phyloP scores from a whole-genome alignment of 306 rosid genomes.

The Ammopiptanthus mongolicus region DNA sequence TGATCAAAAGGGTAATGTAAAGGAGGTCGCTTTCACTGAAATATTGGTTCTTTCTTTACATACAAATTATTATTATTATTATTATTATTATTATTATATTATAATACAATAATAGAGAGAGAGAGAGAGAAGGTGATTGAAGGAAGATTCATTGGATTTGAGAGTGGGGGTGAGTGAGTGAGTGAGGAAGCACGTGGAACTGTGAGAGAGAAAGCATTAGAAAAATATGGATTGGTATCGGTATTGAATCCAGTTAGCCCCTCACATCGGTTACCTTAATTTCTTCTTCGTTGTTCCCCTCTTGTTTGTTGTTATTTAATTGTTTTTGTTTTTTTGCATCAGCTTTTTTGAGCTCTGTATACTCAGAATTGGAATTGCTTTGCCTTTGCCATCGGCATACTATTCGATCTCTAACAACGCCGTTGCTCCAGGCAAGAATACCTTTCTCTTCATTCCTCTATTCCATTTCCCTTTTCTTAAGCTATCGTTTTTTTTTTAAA shows the following conservation, averaged over 20 bases:
- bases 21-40: conserved; percentile 15
- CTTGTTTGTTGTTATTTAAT: neutral
- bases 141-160: conserved; percentile 13
- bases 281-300: neutral
- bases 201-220: conserved; percentile 25
- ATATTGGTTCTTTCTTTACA: neutral
- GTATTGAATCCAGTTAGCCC: conserved; percentile 11
- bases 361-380: neutral
- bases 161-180: neutral
- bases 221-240: neutral
- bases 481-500: neutral
- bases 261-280: neutral
- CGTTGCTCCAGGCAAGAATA: conserved; percentile 24
- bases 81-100: too few species aligned
- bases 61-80: too few species aligned
- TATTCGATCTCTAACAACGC: conserved; percentile 39
- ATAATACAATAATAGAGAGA: neutral
- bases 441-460: conserved; percentile 34
- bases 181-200: conserved; percentile 39
- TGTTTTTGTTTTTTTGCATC: neutral
- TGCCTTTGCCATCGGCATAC: neutral
- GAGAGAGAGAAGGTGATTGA: neutral
- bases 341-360: neutral
- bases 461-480: conserved; percentile 22
- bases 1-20: conserved; percentile 16